These are phyloP conservation scores for Cucurbita ficifolia DNA, from an alignment of 306 rosid species.

Conservation along the genomic window DNA sequence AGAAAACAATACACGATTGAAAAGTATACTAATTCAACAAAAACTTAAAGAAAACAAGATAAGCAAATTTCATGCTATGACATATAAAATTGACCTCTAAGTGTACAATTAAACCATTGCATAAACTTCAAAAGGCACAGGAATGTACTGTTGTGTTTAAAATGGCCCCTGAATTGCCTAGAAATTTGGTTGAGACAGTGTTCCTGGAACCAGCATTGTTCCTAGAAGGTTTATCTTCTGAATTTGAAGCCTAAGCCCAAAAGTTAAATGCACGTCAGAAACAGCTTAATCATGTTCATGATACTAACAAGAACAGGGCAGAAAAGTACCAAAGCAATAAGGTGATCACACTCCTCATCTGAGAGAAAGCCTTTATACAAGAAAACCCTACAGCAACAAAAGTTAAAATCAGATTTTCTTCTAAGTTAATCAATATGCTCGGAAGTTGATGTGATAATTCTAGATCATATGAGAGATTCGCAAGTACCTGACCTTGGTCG, in stretches of 20 bases:
- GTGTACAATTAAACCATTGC: not conserved
- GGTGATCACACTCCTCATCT: constrained; percentile 67
- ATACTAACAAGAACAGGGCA: constrained; percentile 7
- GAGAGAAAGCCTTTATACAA: constrained; percentile 45
- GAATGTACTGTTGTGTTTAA: constrained; percentile 31
- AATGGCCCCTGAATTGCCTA: constrained; percentile 13
- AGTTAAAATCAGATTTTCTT: constrained; percentile 3
- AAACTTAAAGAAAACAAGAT: not conserved
- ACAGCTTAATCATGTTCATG: not conserved
- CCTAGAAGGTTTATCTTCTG: constrained; percentile 24
- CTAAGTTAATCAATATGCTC: not conserved
- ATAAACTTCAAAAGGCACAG: constrained; percentile 3
- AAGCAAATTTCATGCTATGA: not conserved
- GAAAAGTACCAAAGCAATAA: constrained; percentile 48
- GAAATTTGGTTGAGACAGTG: constrained; percentile 5
- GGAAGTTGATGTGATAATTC: not conserved
- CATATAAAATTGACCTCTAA: not conserved
- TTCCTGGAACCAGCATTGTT: constrained; percentile 11
- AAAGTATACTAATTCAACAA: not conserved
- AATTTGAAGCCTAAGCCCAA: constrained; percentile 25
- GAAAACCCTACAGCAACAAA: constrained; percentile 48
- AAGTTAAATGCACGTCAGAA: not conserved
- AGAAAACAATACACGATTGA: not conserved
- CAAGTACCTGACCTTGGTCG: constrained; percentile 91
- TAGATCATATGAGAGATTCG: constrained; percentile 7